Evolutionary conservation across 805 yeast genomes (phyloP).

Genomic region (Teunomyces lycoperdinae): DNA sequence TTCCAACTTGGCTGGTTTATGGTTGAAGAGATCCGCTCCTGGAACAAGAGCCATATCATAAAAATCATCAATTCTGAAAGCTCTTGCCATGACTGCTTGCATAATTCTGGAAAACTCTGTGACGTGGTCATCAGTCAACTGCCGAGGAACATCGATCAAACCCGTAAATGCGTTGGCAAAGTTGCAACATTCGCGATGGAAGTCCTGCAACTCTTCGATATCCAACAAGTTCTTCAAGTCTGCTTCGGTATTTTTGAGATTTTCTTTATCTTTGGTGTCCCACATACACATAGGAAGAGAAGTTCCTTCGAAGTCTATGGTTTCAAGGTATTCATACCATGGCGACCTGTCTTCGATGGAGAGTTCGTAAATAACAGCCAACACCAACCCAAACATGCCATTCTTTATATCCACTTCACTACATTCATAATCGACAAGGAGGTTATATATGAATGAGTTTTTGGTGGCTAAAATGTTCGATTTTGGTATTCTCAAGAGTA

Average conservation of each 20-base stretch:
- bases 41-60: constrained; percentile 81
- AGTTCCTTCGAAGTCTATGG: constrained; percentile 42
- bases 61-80: constrained; percentile 75
- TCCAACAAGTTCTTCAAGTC: constrained; percentile 61
- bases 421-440: constrained; percentile 53
- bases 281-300: constrained; percentile 64
- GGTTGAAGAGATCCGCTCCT: constrained; percentile 88
- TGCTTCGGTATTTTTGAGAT: constrained; percentile 60
- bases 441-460: constrained; percentile 61
- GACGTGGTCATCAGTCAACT: constrained; percentile 22
- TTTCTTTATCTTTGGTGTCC: constrained; percentile 46
- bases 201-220: constrained; percentile 36
- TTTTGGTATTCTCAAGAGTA: constrained; percentile 62
- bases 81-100: constrained; percentile 68
- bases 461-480: constrained; percentile 53
- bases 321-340: constrained; percentile 66
- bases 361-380: constrained; percentile 72
- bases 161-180: constrained; percentile 36
- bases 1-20: constrained; percentile 38
- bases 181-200: constrained; percentile 37
- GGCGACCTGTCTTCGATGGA: constrained; percentile 64
- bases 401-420: constrained; percentile 32
- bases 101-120: constrained; percentile 48
- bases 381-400: constrained; percentile 65
- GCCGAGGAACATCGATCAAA: constrained; percentile 35